Base-by-base conservation (phyloP, 2,329 filamentous ascomycete species). In the Dendryphion nanum region DNA sequence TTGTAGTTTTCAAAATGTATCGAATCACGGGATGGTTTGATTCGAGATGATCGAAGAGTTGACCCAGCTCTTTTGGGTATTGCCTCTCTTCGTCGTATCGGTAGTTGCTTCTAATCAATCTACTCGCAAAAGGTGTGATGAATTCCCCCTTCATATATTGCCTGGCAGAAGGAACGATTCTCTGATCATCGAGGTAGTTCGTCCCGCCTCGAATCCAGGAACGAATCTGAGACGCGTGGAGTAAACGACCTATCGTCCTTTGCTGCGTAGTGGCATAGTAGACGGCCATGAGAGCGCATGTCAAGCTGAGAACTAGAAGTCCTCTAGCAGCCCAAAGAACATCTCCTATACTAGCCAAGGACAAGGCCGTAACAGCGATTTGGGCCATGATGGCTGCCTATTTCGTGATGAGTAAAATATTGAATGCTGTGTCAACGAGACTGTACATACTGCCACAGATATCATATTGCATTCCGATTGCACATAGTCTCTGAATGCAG, bases 301-400 rank as follows among this genome's bases (percentile, higher is more conserved):
- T 13, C 15, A 37, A 18, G 21, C 34, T 37, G 16, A 21, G 18
- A 6, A 30, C 21, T 5, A 6, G 30, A 14, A 20, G 7, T 18
- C 21, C 34, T 8, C 34, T 21, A 18, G 34, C 34, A n/a, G 19
- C 7, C 34, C 34, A 37, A 16, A 29, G 34, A 8, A 24, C 14
- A n/a, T 30, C 10, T n/a, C 24, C 19, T 7, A 37, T 7, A 8
- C n/a, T 8, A 10, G 6, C 10, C 6, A 37, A 24, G 5, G 6
- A 6, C 15, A 37, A 16, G 5, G 34, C 34, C 7, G 34, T 30
- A 7, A 37, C 18, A 6, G 24, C 20, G 15, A 30, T 19, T 18
- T 18, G 15, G 12, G 21, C 24, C 13, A 37, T 10, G 13, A 37
- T 37, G n/a, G 34, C 16, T 6, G 15, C 34, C 34, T 37, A 17